Conservation (phyloP, 2,329 filamentous ascomycete genomes). For the Paraphoma chrysanthemicola region DNA sequence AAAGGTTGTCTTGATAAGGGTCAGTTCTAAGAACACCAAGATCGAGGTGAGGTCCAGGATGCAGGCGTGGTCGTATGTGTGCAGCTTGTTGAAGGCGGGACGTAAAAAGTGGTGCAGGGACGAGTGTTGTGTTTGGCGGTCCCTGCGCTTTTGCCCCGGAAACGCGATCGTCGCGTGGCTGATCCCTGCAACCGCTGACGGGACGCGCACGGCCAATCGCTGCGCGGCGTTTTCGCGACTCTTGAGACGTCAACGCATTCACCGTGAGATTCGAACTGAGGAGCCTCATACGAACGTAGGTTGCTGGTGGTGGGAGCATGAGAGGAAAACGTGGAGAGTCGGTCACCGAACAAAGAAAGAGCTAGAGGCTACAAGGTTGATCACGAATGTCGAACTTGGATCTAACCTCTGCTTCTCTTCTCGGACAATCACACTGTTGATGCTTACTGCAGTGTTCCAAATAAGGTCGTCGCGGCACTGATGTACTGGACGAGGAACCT, state of each 20-base stretch:
- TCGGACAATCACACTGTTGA: no score
- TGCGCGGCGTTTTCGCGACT: slow-evolving; percentile 18
- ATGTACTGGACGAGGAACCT: no score
- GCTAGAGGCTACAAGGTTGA: background rate
- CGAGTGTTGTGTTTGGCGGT: slow-evolving; percentile 5
- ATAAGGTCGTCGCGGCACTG: no score
- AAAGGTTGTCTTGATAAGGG: background rate
- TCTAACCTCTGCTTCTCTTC: no score
- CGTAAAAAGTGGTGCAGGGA: background rate
- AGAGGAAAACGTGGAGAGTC: background rate
- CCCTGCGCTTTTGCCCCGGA: slow-evolving; percentile 11
- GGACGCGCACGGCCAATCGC: slow-evolving; percentile 19
- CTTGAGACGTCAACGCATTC: slow-evolving; percentile 1
- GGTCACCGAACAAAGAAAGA: no score
- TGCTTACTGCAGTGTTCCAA: no score
- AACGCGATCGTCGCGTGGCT: slow-evolving; percentile 7
- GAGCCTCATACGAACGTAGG: background rate
- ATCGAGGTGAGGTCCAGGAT: background rate
- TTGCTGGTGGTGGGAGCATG: background rate
- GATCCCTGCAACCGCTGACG: slow-evolving; percentile 5
- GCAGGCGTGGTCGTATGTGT: background rate
- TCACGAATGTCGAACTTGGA: no score
- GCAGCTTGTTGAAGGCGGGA: no score
- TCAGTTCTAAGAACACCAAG: background rate
- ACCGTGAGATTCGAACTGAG: no score